Evolutionary conservation across 2,329 filamentous ascomycete genomes (phyloP).

Genomic region (Cercospora brassicicola): DNA sequence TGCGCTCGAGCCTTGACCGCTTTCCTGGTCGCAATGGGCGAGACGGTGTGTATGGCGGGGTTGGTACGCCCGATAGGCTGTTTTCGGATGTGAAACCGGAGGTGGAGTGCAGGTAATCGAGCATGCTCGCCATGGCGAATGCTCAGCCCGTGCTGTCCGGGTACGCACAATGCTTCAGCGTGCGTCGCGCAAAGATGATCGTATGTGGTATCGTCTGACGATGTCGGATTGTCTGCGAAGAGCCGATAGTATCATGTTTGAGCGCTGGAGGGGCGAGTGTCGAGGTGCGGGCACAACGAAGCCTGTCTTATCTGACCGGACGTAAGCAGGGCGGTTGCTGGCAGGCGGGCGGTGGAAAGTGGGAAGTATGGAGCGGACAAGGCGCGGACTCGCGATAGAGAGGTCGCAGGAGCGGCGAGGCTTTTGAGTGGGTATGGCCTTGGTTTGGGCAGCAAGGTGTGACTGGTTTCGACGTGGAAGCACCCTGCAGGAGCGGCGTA

Average conservation of each 20-base stretch:
- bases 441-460: slow-evolving; percentile 11
- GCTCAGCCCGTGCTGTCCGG: neutral
- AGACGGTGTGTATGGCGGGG: slow-evolving; percentile 36
- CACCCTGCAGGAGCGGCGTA: slow-evolving; percentile 7
- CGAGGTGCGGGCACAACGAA: neutral
- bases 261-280: neutral
- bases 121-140: slow-evolving; percentile 19
- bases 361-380: slow-evolving; percentile 7
- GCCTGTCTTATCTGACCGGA: slow-evolving; percentile 21
- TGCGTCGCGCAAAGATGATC: slow-evolving; percentile 26
- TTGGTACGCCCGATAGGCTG: slow-evolving; percentile 30
- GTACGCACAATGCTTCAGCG: slow-evolving; percentile 24
- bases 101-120: slow-evolving; percentile 29
- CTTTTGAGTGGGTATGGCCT: neutral
- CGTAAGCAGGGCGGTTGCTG: neutral
- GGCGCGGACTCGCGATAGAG: neutral
- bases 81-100: slow-evolving; percentile 30
- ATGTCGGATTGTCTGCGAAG: slow-evolving; percentile 32
- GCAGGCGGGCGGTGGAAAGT: slow-evolving; percentile 11
- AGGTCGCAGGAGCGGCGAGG: neutral
- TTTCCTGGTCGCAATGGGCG: slow-evolving; percentile 22
- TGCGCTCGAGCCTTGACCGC: slow-evolving; percentile 29
- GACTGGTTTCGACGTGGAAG: slow-evolving; percentile 7
- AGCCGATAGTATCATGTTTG: slow-evolving; percentile 36
- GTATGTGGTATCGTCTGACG: slow-evolving; percentile 36